These are phyloP conservation scores for Lasiodiplodia sp. DNA, from an alignment of 2,329 filamentous ascomycete genomes.

Conservation along the genomic window DNA sequence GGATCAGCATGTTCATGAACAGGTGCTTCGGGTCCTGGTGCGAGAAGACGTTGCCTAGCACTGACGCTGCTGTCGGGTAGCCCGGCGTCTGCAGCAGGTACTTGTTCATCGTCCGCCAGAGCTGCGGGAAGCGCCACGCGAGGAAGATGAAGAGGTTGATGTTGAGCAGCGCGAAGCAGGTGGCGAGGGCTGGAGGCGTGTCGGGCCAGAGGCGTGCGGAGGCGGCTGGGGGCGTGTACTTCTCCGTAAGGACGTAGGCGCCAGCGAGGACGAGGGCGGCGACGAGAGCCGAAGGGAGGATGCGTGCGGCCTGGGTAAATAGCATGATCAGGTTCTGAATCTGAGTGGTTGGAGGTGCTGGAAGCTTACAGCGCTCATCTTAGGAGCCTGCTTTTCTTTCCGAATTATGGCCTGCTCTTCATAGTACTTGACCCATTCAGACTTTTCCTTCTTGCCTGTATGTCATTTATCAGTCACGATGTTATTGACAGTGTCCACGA, in stretches of 20 bases:
- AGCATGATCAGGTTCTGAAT: background rate
- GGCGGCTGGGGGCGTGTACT: constrained; percentile 42
- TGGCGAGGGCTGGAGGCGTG: constrained; percentile 44
- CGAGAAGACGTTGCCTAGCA: constrained; percentile 72
- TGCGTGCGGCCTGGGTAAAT: constrained; percentile 41
- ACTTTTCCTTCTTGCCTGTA: constrained; percentile 34
- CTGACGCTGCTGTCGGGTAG: constrained; percentile 66
- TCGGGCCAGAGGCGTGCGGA: constrained; percentile 44
- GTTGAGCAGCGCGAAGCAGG: constrained; percentile 68
- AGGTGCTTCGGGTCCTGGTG: constrained; percentile 71
- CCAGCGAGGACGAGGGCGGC: constrained; percentile 35
- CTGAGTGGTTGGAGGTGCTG: background rate
- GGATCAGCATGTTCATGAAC: constrained; percentile 67
- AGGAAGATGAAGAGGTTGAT: constrained; percentile 65
- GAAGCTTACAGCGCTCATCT: constrained; percentile 43
- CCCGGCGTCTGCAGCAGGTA: constrained; percentile 72
- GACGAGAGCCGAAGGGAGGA: constrained; percentile 44
- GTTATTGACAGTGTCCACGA: constrained; percentile 41
- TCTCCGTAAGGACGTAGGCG: constrained; percentile 40
- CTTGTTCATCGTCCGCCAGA: constrained; percentile 72
- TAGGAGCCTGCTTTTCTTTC: constrained; percentile 39
- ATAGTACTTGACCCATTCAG: constrained; percentile 39
- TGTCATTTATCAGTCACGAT: constrained; percentile 36
- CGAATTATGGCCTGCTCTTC: constrained; percentile 36
- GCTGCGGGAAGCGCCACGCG: constrained; percentile 68